These are phyloP conservation scores for Saccharomycopsis javanensis DNA, from an alignment of 805 yeast species.

Conservation along the genomic window DNA sequence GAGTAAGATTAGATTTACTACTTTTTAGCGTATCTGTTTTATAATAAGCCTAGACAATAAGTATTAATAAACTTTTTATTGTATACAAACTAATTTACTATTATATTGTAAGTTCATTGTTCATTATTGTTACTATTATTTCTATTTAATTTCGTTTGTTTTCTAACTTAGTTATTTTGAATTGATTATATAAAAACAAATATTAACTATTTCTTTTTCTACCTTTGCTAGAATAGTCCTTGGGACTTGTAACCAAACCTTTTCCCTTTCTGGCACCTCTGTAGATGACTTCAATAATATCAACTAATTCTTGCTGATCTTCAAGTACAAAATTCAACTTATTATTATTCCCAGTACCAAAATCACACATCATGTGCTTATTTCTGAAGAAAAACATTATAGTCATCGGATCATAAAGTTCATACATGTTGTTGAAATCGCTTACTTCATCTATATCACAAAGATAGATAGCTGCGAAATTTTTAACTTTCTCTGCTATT, in stretches of 20 bases:
- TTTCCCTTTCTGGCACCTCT: constrained; percentile 89
- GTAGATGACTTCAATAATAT: constrained; percentile 79
- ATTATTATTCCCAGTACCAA: constrained; percentile 96
- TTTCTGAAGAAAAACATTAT: constrained; percentile 90
- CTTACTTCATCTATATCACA: constrained; percentile 79
- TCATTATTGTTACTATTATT: neutral
- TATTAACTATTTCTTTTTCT: neutral
- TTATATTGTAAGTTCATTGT: neutral
- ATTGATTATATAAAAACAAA: neutral
- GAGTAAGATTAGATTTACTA: neutral
- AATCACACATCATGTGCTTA: constrained; percentile 97
- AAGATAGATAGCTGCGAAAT: constrained; percentile 79
- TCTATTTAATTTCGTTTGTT: too few relatives aligned
- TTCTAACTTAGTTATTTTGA: too few relatives aligned
- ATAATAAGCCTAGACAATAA: too few relatives aligned
- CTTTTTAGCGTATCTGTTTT: too few relatives aligned
- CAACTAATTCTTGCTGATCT: constrained; percentile 83
- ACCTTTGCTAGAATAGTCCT: constrained; percentile 15
- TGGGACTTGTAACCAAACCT: constrained; percentile 52
- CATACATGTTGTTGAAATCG: constrained; percentile 85
- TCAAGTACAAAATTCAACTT: constrained; percentile 74
- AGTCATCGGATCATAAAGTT: constrained; percentile 80
- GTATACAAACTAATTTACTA: too few relatives aligned
- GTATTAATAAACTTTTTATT: too few relatives aligned
- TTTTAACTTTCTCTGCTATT: constrained; percentile 73